Evolutionary conservation across 768 basidiomycete genomes (phyloP), one percentile per base, ranked within the genome.

Genomic region (Nevesoporus exiguus): DNA sequence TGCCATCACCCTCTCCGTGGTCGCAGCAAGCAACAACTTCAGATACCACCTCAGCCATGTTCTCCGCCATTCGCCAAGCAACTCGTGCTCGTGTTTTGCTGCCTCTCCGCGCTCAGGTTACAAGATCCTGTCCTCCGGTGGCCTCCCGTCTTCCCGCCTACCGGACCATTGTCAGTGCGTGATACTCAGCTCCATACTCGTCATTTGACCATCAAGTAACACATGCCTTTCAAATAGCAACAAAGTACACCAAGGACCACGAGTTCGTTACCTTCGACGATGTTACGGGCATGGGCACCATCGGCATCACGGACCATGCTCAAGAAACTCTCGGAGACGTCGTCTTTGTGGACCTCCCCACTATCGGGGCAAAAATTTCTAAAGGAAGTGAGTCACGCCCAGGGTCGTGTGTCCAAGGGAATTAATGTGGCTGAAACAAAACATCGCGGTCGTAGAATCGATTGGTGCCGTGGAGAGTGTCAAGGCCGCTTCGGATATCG

Each of bases 391-490:
- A 63, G 93, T 70, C 17, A 40, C 37, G 41, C 11, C 46, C 48
- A 46, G 47, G 37, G 44, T 45, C 11, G 13, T 39, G 11, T 11
- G 14, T 27, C 33, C 10, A 9, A 34, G 19, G 57, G 21, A 25
- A 19, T 48, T 47, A 50, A 45, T 21, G 50, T 37, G 55, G 50
- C 37, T 61, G 47, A 54, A 34, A 44, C 37, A 13, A 30, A 15
- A 15, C 25, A 36, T 24, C 27, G 39, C 44, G 5, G 14, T 33
- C 25, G 2, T 56, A 94, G 94, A 89, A 43, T 73, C 84, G 59
- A 88, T 96, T 68, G 94, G 94, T 47, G 90, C 90, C 7, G 93
- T 98, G 10, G 94, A 97, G 72, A 96, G 93, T 57, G 94, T 97
- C 52, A 98, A 98, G 70, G 94, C 94, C 27, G 93, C 93, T 36